Evolutionary conservation across 2,329 filamentous ascomycete species (phyloP).

Genomic region (Raffaelea arxii): DNA sequence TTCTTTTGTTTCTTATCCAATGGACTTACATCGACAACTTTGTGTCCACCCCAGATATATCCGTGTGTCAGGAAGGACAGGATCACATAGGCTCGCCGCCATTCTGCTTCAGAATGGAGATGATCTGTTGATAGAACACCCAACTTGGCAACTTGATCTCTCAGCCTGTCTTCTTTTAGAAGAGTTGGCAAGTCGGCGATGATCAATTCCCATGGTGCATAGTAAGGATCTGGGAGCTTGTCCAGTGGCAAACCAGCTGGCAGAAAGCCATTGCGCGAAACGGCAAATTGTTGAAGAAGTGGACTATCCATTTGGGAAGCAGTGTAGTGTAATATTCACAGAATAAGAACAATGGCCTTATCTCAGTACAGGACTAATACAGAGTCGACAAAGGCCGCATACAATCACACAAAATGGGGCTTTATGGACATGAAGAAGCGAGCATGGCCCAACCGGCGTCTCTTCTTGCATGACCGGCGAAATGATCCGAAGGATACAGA

Average conservation of each 20-base stretch:
- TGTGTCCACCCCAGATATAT: slow-evolving; percentile 81
- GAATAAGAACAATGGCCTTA: slow-evolving; percentile 3
- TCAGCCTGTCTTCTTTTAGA: slow-evolving; percentile 54
- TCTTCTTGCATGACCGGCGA: no score
- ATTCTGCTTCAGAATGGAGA: slow-evolving; percentile 58
- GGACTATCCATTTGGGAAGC: not conserved
- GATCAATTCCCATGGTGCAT: slow-evolving; percentile 68
- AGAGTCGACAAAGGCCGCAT: not conserved
- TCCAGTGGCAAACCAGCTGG: slow-evolving; percentile 59
- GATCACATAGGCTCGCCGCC: slow-evolving; percentile 71
- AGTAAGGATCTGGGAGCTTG: slow-evolving; percentile 59
- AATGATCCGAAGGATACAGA: no score
- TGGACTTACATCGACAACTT: slow-evolving; percentile 54
- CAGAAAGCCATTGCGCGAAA: slow-evolving; percentile 62
- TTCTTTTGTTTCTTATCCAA: not conserved
- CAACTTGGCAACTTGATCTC: slow-evolving; percentile 53
- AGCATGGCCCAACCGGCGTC: not conserved
- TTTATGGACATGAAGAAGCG: slow-evolving; percentile 10
- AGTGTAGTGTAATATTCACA: not conserved
- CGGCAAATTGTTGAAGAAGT: slow-evolving; percentile 13
- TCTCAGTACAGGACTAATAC: no score
- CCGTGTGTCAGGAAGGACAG: slow-evolving; percentile 73
- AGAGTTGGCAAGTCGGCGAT: slow-evolving; percentile 57
- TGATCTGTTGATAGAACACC: slow-evolving; percentile 58
- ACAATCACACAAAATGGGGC: not conserved